Conservation (phyloP, 805 yeast genomes). For the Candida montana region DNA sequence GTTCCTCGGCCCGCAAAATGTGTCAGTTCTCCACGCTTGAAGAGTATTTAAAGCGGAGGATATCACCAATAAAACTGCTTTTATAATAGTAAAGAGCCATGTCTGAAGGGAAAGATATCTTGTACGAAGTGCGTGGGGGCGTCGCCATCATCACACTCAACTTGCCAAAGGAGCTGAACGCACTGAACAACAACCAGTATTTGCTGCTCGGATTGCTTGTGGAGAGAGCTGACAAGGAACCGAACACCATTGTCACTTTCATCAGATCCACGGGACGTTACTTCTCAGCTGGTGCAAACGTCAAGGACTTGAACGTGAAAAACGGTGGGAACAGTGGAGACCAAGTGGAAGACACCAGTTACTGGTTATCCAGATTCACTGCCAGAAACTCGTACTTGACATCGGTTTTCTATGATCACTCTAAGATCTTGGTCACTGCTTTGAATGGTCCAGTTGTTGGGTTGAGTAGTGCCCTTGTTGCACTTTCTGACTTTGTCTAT, state of each 20-base stretch:
- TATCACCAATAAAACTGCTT: too few relatives aligned
- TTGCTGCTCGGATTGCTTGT: constrained; percentile 52
- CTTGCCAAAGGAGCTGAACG: constrained; percentile 57
- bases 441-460: constrained; percentile 89
- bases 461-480: constrained; percentile 63
- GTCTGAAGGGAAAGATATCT: constrained; percentile 24
- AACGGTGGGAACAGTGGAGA: constrained; percentile 9
- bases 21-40: constrained; percentile 2
- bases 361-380: constrained; percentile 55
- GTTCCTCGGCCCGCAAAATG: constrained; percentile 1
- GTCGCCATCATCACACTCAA: constrained; percentile 62
- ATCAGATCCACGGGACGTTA: constrained; percentile 67
- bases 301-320: constrained; percentile 29
- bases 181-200: constrained; percentile 63
- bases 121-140: constrained; percentile 33
- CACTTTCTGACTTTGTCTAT: constrained; percentile 73
- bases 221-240: constrained; percentile 57
- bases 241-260: constrained; percentile 57
- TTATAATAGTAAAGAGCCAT: too few relatives aligned
- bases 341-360: constrained; percentile 25
- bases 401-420: constrained; percentile 61
- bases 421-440: constrained; percentile 64
- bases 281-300: constrained; percentile 84
- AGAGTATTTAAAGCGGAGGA: neutral
- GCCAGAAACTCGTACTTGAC: constrained; percentile 69